Evolutionary conservation across 108 stramenopile species (phyloP).

Genomic region (Epipyxis sp.): DNA sequence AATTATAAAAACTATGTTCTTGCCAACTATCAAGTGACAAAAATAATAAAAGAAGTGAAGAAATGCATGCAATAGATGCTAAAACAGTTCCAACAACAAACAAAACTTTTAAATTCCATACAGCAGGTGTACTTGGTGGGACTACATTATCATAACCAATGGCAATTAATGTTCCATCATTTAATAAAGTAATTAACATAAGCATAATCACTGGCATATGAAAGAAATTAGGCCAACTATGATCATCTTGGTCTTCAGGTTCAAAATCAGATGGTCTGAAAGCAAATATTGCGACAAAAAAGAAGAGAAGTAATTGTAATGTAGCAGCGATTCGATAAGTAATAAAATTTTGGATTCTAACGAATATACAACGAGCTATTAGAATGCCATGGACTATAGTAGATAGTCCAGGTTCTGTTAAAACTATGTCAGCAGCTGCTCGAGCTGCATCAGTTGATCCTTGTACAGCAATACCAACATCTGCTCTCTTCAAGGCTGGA

Average conservation of each 20-base stretch:
- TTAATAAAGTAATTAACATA: no score
- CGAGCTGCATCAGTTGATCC: constrained; percentile 68
- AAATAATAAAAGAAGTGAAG: constrained; percentile 33
- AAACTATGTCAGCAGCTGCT: constrained; percentile 68
- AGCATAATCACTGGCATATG: constrained; percentile 63
- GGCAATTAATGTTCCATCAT: constrained; percentile 69
- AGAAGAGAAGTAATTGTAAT: constrained; percentile 37
- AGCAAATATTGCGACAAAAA: constrained; percentile 65
- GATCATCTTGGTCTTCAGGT: not conserved
- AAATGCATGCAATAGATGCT: constrained; percentile 28
- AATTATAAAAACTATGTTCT: not conserved
- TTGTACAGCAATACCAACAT: no score
- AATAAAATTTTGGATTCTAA: constrained; percentile 34
- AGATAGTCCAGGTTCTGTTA: constrained; percentile 52
- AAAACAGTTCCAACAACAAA: constrained; percentile 32
- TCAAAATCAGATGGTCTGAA: constrained; percentile 36
- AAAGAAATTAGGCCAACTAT: constrained; percentile 7
- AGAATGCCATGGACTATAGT: constrained; percentile 51
- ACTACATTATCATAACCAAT: constrained; percentile 65
- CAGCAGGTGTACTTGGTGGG: constrained; percentile 51
- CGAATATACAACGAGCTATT: constrained; percentile 35
- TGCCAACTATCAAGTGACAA: constrained; percentile 26
- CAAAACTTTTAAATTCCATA: constrained; percentile 58
- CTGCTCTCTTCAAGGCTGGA: constrained; percentile 67
- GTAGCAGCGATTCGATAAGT: not conserved